Evolutionary conservation across 257 asterid species (phyloP), one percentile per base, ranked within the genome.

Genomic region (Solanum piurae): DNA sequence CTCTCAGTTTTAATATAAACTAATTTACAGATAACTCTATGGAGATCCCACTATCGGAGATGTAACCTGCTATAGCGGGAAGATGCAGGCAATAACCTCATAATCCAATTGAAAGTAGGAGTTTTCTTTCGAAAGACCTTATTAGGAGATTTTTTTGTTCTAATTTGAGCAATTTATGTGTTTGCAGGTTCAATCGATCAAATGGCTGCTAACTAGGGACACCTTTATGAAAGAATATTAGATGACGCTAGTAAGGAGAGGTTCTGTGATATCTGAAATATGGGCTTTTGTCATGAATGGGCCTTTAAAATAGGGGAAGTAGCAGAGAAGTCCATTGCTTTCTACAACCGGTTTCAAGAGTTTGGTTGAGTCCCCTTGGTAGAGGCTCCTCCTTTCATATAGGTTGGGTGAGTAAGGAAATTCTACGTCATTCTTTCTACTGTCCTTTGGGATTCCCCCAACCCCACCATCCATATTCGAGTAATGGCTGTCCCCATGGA

Each of bases 41-140:
- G 3, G 21, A 13, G 21, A 49, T 4, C 60, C 20, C 3, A 14
- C 3, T 49, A 49, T 49, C 0, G 60, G 3, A 14, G 60, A 49
- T 49, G 3, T 1, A 14, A 49, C 60, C 21, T 14, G 3, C 2
- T 49, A 49, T 49, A 49, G 0, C 8, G 21, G 60, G 8, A 49
- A 0, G 3, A 5, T 14, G 8, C 21, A 2, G 3, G 7, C 0
- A 49, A 46, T 5, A 49, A 0, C 8, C 60, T 49, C 8, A 13
- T 14, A 49, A 49, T 49, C 8, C 21, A 5, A 14, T 49, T 14
- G 58, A 49, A 49, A 49, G 58, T 2, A 49, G 7, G 58, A 49
- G 7, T 49, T 49, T 49, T 49, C 58, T 49, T 46, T 46, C 7
- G 7, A 12, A 46, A 46, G 18, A 46, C 55, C 55, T 46, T 46